Evolutionary conservation across 176 grass and related monocot genomes (phyloP).

Genomic region (Elaeis guineensis): DNA sequence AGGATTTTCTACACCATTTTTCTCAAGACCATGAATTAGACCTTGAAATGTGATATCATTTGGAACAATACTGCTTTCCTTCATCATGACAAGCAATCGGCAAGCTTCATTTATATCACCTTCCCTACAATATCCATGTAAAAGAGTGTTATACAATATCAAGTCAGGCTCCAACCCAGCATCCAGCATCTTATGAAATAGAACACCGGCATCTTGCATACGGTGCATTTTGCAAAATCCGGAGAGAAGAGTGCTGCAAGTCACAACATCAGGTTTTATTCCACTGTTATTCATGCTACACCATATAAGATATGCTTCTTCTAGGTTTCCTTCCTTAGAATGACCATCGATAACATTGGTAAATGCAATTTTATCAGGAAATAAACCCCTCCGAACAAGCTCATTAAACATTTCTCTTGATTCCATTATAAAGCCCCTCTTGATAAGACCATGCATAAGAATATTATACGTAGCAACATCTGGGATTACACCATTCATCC

Average conservation of each 20-base stretch:
- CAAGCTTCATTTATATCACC: constrained; percentile 13
- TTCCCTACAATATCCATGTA: constrained; percentile 20
- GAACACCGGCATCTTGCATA: constrained; percentile 17
- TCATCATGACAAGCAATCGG: constrained; percentile 15
- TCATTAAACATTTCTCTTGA: constrained; percentile 22
- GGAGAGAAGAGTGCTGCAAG: constrained; percentile 13
- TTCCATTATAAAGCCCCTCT: constrained; percentile 11
- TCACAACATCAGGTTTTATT: constrained; percentile 22
- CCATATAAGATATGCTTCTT: constrained; percentile 29
- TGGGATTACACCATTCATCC: constrained; percentile 3
- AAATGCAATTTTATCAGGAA: constrained; percentile 14
- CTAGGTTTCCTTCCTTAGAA: constrained; percentile 15
- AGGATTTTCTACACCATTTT: constrained; percentile 16
- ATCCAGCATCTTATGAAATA: constrained; percentile 27
- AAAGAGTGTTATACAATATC: constrained; percentile 17
- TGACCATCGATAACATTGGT: constrained; percentile 19
- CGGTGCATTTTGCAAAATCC: constrained; percentile 17
- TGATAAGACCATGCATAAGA: constrained; percentile 20
- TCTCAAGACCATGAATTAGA: constrained; percentile 19
- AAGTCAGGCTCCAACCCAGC: constrained; percentile 21
- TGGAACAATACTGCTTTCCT: constrained; percentile 7
- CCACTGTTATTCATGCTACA: constrained; percentile 1
- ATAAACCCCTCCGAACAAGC: constrained; percentile 13
- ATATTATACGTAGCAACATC: constrained; percentile 18
- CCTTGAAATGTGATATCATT: constrained; percentile 1